Evolutionary conservation across 352 stramenopile genomes (phyloP), one percentile per base, ranked within the genome.

Genomic region (Phytophthora chlamydospora): DNA sequence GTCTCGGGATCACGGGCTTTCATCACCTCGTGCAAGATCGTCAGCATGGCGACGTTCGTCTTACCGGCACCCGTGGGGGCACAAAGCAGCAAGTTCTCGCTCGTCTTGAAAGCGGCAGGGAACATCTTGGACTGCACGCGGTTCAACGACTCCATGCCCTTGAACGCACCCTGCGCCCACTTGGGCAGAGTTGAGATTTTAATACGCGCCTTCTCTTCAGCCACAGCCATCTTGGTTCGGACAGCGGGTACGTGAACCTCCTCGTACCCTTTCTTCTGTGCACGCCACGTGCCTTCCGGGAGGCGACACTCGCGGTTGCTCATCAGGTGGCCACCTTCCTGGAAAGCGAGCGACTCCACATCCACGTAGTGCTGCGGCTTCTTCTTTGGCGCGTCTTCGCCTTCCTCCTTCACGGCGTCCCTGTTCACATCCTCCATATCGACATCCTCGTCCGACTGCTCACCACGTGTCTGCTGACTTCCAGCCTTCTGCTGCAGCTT

Each of bases 221-320:
- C 76, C 2, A 76, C 78, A 2, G 87, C 77, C 43, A 83, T 76
- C 48, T 91, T 91, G 0, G 88, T 89, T 11, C 84, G 81, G n/a
- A 98, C 81, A 6, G 98, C 97, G n/a, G 98, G 97, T 29, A 99
- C 97, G 71, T 99, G 98, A 0, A 99, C 96, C 76, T 99, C 98
- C 83, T 99, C 97, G 43, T 93, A 95, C 4, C 97, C 98, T 56
- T 98, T 98, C 83, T 99, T 99, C 82, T 98, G 96, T 6, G 94
- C 96, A 44, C 96, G 83, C 96, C 97, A 99, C 6, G 96, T 98
- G 46, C 96, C 94, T 68, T 98, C 94, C 3, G 97, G 98, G 8
- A 99, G 69, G 35, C 91, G 85, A 36, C 97, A 98, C 33, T 98
- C 89, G 58, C 98, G 98, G 78, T 99, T 99, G 66, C 89, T 99